Conservation (phyloP, 441 rosid genomes). For the Gossypium trilobum region DNA sequence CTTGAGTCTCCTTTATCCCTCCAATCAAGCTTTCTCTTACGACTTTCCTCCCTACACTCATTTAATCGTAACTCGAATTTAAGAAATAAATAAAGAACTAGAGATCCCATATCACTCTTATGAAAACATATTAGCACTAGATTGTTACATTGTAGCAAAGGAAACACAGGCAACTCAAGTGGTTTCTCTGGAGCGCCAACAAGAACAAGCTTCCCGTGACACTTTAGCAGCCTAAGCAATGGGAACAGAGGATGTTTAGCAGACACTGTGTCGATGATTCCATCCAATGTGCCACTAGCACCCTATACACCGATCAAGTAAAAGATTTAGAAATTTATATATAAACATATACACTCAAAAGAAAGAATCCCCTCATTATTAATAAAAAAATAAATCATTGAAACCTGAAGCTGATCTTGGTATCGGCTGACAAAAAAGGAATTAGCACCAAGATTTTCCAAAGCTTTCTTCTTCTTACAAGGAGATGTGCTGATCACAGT, state of each 20-base stretch:
- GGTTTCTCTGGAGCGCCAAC: background rate
- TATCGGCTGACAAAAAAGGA: constrained; percentile 33
- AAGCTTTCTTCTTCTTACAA: background rate
- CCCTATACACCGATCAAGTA: background rate
- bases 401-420: constrained; percentile 27
- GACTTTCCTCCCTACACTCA: constrained; percentile 3
- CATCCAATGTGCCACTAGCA: background rate
- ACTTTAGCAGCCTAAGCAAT: background rate
- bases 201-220: background rate
- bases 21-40: background rate
- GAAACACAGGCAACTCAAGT: background rate
- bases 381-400: no score
- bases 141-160: constrained; percentile 4
- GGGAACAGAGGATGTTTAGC: background rate
- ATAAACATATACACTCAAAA: background rate
- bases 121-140: background rate
- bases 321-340: background rate
- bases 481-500: background rate
- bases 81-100: background rate
- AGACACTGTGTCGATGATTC: background rate
- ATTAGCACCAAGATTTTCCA: constrained; percentile 33
- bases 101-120: no score
- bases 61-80: background rate
- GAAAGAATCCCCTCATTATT: background rate
- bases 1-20: background rate